Evolutionary conservation across 2,329 filamentous ascomycete genomes (phyloP).

Genomic region (Fusarium pseudograminearum): DNA sequence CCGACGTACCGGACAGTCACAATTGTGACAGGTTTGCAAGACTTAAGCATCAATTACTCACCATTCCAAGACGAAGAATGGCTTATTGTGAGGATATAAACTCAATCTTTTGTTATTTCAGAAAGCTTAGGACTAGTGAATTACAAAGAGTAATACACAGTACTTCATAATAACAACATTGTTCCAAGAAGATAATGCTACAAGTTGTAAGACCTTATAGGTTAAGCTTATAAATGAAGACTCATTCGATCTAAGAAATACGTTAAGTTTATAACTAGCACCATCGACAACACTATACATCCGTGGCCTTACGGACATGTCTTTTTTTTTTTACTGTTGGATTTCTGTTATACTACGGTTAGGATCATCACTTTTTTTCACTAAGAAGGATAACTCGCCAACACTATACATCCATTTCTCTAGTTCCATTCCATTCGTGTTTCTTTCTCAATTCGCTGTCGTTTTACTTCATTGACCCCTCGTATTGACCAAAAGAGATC

Average conservation of each 20-base stretch:
- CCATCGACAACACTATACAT: neutral
- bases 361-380: too few relatives aligned
- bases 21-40: neutral
- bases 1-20: neutral
- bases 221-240: neutral
- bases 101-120: neutral
- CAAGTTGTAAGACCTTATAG: neutral
- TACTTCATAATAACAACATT: too few relatives aligned
- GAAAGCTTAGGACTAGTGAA: neutral
- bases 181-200: neutral
- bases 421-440: neutral
- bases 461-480: neutral
- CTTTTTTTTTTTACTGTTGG: too few relatives aligned
- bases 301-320: too few relatives aligned
- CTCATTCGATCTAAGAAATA: too few relatives aligned
- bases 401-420: neutral
- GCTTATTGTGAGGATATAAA: neutral
- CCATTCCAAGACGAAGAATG: neutral
- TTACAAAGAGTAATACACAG: neutral
- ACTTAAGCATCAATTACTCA: neutral
- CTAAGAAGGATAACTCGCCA: too few relatives aligned
- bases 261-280: neutral
- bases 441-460: slow-evolving; percentile 3
- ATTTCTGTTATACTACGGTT: too few relatives aligned
- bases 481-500: slow-evolving; percentile 2